A percentile compares a stretch with the other conserved stretches of the same genome.
Evolutionary conservation across 148 eudicot genomes (phyloP).

Genomic region (Amaranthus cruentus): DNA sequence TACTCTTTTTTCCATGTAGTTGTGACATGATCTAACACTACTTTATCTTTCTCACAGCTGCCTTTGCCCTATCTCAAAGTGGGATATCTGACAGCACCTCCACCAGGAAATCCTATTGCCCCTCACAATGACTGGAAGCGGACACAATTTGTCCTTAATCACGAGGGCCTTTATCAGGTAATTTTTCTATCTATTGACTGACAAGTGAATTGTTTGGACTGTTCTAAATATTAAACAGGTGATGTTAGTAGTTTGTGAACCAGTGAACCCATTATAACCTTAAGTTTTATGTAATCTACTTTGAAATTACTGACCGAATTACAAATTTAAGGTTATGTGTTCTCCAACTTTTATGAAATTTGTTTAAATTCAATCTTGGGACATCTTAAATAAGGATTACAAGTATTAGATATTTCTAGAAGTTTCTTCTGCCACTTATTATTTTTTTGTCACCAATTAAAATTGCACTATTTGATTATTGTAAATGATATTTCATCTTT

Average conservation of each 20-base stretch:
- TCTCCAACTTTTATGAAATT: neutral
- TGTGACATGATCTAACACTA: neutral
- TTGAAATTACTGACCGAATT: too few relatives aligned
- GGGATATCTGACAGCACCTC: constrained; percentile 92
- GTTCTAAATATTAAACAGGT: neutral
- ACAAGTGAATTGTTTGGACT: neutral
- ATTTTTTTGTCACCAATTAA: neutral
- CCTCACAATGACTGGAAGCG: constrained; percentile 91
- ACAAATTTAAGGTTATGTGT: neutral
- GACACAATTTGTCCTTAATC: constrained; percentile 75
- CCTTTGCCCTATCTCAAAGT: constrained; percentile 93
- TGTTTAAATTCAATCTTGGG: neutral
- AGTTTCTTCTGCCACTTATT: neutral
- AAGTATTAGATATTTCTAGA: neutral
- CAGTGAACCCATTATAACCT: neutral
- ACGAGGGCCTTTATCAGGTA: constrained; percentile 92
- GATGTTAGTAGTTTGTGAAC: neutral
- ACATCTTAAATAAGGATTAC: neutral
- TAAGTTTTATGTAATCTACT: neutral
- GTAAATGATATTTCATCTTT: too few relatives aligned
- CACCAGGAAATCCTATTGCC: constrained; percentile 55
- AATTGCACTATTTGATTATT: too few relatives aligned
- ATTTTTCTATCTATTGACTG: neutral
- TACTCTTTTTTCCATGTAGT: neutral
- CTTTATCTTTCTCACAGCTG: constrained; percentile 41